Percentiles rank a stretch among this genome's conserved stretches.
phyloP scores from a whole-genome alignment of 257 asterid genomes.

The Lithospermum erythrorhizon region DNA sequence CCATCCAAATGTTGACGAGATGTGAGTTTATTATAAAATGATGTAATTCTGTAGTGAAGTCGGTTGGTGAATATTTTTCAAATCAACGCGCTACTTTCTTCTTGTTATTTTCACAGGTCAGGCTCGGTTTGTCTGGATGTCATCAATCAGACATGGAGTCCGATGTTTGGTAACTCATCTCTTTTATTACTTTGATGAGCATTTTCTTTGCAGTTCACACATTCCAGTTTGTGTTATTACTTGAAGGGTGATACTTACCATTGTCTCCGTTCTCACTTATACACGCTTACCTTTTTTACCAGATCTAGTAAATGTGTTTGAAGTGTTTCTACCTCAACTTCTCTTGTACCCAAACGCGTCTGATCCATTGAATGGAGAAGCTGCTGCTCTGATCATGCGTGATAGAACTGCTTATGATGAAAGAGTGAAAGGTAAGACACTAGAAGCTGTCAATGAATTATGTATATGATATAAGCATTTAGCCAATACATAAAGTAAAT shows the following conservation, averaged over 20 bases:
- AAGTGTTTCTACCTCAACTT: conserved; percentile 93
- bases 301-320: conserved; percentile 88
- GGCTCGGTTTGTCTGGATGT: conserved; percentile 92
- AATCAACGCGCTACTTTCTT: not conserved
- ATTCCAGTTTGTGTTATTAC: not conserved
- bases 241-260: not conserved
- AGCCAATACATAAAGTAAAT: not conserved
- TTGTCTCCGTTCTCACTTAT: not conserved
- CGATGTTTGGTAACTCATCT: conserved; percentile 63
- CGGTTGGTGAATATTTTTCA: not conserved
- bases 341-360: conserved; percentile 84
- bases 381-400: conserved; percentile 89
- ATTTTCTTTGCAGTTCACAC: not conserved
- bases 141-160: conserved; percentile 93
- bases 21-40: conserved; percentile 38
- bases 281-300: conserved; percentile 10
- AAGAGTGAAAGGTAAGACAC: conserved; percentile 62
- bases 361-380: conserved; percentile 87
- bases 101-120: conserved; percentile 41
- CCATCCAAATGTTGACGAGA: conserved; percentile 91
- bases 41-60: not conserved
- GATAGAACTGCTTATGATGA: conserved; percentile 58
- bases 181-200: not conserved
- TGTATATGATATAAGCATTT: no score
- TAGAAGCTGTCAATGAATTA: conserved; percentile 1